Conservation (phyloP, 805 yeast species). For the Kazachstania viticola region DNA sequence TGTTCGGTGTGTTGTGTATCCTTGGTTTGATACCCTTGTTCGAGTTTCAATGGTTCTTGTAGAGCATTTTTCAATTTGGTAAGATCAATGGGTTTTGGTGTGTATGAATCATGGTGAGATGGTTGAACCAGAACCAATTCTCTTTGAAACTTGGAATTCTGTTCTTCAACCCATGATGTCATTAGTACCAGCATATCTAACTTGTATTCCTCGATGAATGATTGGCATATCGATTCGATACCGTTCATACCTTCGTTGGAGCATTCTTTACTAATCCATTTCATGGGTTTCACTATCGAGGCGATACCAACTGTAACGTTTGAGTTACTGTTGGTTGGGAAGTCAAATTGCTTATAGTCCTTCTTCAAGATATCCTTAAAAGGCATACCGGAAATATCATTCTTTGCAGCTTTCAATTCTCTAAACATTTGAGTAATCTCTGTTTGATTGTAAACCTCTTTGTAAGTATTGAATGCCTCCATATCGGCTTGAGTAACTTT, state of each 20-base stretch:
- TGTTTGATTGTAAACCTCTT: constrained; percentile 10
- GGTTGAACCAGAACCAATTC: no score
- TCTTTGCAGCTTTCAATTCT: constrained; percentile 39
- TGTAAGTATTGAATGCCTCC: constrained; percentile 32
- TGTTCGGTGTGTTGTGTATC: no score
- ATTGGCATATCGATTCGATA: no score
- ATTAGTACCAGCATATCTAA: constrained; percentile 36
- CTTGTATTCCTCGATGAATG: constrained; percentile 20
- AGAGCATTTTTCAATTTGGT: no score
- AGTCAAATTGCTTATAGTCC: constrained; percentile 69
- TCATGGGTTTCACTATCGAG: constrained; percentile 54
- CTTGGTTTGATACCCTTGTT: no score
- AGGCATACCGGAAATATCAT: constrained; percentile 49
- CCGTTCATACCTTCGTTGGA: constrained; percentile 14
- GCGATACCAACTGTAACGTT: constrained; percentile 54
- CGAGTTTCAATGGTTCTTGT: no score
- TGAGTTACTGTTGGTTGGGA: constrained; percentile 18
- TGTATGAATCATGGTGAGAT: no score
- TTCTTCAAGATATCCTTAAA: constrained; percentile 56
- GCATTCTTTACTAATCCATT: constrained; percentile 35
- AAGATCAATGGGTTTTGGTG: no score
- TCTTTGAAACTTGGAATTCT: constrained; percentile 23
- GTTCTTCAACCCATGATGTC: constrained; percentile 32
- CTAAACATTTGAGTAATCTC: constrained; percentile 21
- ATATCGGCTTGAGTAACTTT: constrained; percentile 55